Evolutionary conservation across 768 basidiomycete species (phyloP), one percentile per base, ranked within the genome.

Genomic region (Suillus discolor): DNA sequence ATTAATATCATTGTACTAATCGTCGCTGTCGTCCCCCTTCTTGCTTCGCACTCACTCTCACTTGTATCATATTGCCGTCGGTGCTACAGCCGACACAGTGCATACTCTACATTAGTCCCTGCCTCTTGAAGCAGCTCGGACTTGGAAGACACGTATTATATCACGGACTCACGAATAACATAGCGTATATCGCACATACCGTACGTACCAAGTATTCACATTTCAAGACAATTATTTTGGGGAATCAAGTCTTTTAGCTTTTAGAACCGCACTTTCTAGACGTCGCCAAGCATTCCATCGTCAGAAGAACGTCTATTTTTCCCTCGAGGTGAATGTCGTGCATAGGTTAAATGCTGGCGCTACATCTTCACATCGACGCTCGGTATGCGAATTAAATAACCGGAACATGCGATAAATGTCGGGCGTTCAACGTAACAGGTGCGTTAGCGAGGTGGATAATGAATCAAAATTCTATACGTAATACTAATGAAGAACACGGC

Each of bases 1-100:
- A 42, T 60, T 11, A 7, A 42, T 42, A 60, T 42, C 12, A 28
- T 25, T 42, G 41, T 60, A 60, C 41, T 60, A 60, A 42, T 60
- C 2, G 0, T 28, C 41, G 9, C 54, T 34, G 1, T 55, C 54
- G 18, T 34, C 11, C 9, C 6, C 28, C 25, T n/a, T n/a, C n/a
- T n/a, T n/a, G n/a, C n/a, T n/a, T 6, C 1, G 39, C 59, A 60
- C 13, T 60, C 8, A 20, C 54, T 55, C 25, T 11, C 39, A 42
- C 6, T 31, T 60, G 59, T 60, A 59, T 41, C 9, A 60, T 60
- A 60, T 60, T 13, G 9, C 18, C 6, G 34, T 34, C 31, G 20
- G 20, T n/a, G 20, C 2, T n/a, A 20, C 18, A 20, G 41, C 42
- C 41, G 25, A 41, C 18, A 12, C 38, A 5, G 28, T 18, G 57